Evolutionary conservation across 805 yeast species (phyloP), one percentile per base, ranked within the genome.

Genomic region (Metschnikowia aberdeeniae): DNA sequence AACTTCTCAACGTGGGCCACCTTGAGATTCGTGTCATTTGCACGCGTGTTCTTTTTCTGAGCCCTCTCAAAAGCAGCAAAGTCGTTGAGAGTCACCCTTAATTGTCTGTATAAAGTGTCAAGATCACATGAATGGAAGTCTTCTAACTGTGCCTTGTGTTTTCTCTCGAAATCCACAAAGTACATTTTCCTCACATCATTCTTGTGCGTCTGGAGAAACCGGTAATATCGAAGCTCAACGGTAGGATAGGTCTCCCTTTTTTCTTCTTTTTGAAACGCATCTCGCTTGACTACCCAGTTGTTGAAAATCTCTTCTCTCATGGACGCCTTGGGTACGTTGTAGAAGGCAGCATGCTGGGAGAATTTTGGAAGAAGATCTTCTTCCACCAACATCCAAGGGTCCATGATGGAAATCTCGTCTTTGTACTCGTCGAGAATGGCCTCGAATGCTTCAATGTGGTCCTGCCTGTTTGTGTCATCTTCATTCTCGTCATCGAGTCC

Each of bases 381-480:
- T 46, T 68, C 71, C 0, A 69, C 59, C 22, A 71, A 40, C 40
- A 55, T 58, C 72, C 75, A 71, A 4, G 72, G 64, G 34, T 68
- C 68, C 51, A 58, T 68, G 17, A 57, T 33, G 6, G 70, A 63
- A 14, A 70, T 64, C 28, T 48, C 45, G 14, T 54, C 43, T 38
- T 55, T 45, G 41, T 55, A 55, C 14, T 36, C 37, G 30, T 68
- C 63, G 5, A 71, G 54, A 11, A 70, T 54, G 1, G 27, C 36
- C 5, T 46, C 45, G 51, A 70, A 70, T 13, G n/a, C 28, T 20
- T 38, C 28, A n/a, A 30, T 6, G 34, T 38, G 42, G 12, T 20
- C 19, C 13, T 10, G 30, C 22, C 6, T 12, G 8, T 39, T 24
- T 3, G n/a, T 33, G 9, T 30, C n/a, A n/a, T 35, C 47, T 14